Evolutionary conservation across 192 early-diverging fungal genomes (phyloP), one percentile per base, ranked within the genome.

Genomic region (Phlyctochytrium planicorne): DNA sequence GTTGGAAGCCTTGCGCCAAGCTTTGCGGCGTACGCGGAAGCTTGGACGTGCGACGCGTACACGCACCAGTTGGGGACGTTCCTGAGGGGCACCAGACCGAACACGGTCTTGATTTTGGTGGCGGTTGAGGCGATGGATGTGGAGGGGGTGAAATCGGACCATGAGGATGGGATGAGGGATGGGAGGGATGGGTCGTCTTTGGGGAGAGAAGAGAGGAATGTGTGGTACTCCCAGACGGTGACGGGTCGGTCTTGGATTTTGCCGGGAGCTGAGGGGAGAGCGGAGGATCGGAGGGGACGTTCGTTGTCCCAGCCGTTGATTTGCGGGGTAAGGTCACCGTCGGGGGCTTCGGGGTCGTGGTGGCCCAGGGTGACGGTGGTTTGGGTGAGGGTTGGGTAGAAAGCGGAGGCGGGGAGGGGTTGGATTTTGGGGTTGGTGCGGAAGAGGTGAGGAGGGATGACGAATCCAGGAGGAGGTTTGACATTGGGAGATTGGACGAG

Each of bases 281-380:
- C 64, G 40, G 67, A 30, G 2, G 68, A 62, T n/a, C 37, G 75
- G 10, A 71, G 52, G 17, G 93, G 91, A 34, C 83, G 78, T 63
- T 97, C 95, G 72, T 91, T 94, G 77, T 96, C 94, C 95, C 95
- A 97, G 12, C 95, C 95, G 85, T 90, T 91, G 1, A 75, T 65
- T 64, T 34, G 52, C 53, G 30, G 69, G 1, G 27, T 37, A 40
- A 66, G 50, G 29, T 59, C 65, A 4, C 63, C 12, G 24, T 60
- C 67, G n/a, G 67, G 74, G 1, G 69, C 34, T 37, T 88, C 86
- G 37, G 82, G 74, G 63, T 88, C 81, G 34, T 88, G 59, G 55
- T 90, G 79, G 16, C 94, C 94, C n/a, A 91, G 65, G 0, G 61
- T 59, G 30, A 90, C 53, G n/a, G 37, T 53, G 75, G 66, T 63